Percentiles rank a stretch among this genome's conserved stretches.
Evolutionary conservation across 2,329 filamentous ascomycete species (phyloP).

Genomic region (Xenoacremonium recifei): DNA sequence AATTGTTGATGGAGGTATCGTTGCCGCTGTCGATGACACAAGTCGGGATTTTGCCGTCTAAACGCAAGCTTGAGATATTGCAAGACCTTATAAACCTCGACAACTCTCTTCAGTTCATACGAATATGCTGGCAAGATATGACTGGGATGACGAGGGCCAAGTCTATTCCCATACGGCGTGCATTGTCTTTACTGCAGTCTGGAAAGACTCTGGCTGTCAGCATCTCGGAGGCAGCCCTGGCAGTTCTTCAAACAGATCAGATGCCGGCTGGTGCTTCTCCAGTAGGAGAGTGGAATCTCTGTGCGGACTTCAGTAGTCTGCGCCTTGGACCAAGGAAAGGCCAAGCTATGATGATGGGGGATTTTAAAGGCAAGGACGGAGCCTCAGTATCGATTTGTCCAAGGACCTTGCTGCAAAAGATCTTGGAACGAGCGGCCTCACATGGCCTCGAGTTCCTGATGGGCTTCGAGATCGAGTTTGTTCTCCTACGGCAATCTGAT

Average conservation of each 20-base stretch:
- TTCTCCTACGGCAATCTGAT: background rate
- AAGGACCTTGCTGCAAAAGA: background rate
- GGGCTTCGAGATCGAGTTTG: background rate
- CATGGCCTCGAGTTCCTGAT: background rate
- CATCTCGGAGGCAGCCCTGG: constrained; percentile 63
- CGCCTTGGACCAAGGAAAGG: constrained; percentile 55
- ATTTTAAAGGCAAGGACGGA: constrained; percentile 60
- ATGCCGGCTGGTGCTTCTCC: constrained; percentile 52
- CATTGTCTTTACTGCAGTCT: constrained; percentile 44
- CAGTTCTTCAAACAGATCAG: constrained; percentile 66
- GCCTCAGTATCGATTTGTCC: constrained; percentile 58
- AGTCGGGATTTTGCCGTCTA: constrained; percentile 31
- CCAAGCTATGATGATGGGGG: constrained; percentile 65
- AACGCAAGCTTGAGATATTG: constrained; percentile 5
- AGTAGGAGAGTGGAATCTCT: constrained; percentile 64
- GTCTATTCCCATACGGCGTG: constrained; percentile 63
- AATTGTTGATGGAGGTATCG: too few relatives aligned
- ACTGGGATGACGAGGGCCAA: constrained; percentile 69
- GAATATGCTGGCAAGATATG: constrained; percentile 76
- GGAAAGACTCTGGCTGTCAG: constrained; percentile 50
- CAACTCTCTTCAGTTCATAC: constrained; percentile 61
- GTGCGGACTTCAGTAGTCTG: constrained; percentile 65
- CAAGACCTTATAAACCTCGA: constrained; percentile 11
- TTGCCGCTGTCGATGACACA: too few relatives aligned
- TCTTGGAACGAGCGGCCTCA: too few relatives aligned